A percentile compares a stretch with the other conserved stretches of the same genome.
These are phyloP conservation scores for Mycena venus DNA, from an alignment of 768 basidiomycete genomes.

Conservation along the genomic window DNA sequence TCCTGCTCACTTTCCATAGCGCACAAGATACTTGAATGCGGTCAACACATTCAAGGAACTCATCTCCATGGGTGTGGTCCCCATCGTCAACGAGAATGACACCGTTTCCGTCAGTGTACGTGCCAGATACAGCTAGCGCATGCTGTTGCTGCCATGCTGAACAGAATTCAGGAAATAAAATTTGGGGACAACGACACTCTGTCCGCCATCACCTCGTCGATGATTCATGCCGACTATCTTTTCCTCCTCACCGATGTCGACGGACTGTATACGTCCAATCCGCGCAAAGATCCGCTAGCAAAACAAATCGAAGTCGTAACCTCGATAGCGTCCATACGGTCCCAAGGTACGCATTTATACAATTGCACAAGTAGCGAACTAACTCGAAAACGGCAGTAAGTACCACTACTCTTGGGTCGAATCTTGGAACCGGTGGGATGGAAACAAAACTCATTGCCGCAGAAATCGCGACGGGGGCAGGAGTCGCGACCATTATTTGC, in stretches of 20 bases:
- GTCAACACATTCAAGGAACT: conserved; percentile 96
- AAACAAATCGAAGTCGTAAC: conserved; percentile 85
- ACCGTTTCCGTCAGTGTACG: conserved; percentile 96
- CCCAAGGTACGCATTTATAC: conserved; percentile 69
- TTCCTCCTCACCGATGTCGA: conserved; percentile 98
- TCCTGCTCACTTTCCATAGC: conserved; percentile 59
- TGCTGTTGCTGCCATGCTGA: background rate
- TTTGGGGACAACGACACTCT: conserved; percentile 99
- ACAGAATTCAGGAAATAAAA: conserved; percentile 91
- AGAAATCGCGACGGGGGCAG: conserved; percentile 95
- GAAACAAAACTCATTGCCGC: conserved; percentile 99
- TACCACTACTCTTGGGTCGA: conserved; percentile 92
- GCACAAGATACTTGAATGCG: conserved; percentile 96
- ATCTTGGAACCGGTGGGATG: conserved; percentile 98
- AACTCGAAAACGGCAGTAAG: conserved; percentile 70
- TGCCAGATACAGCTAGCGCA: conserved; percentile 33
- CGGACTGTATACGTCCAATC: conserved; percentile 95
- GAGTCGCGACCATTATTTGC: conserved; percentile 92
- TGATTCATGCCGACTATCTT: conserved; percentile 98
- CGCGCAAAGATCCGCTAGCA: conserved; percentile 89
- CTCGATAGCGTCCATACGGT: conserved; percentile 85
- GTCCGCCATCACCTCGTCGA: conserved; percentile 96
- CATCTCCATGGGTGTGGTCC: conserved; percentile 93
- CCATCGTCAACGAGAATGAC: conserved; percentile 99
- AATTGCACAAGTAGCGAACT: background rate